phyloP scores from a whole-genome alignment of 129 eudicot species.

The Glebionis coronaria region DNA sequence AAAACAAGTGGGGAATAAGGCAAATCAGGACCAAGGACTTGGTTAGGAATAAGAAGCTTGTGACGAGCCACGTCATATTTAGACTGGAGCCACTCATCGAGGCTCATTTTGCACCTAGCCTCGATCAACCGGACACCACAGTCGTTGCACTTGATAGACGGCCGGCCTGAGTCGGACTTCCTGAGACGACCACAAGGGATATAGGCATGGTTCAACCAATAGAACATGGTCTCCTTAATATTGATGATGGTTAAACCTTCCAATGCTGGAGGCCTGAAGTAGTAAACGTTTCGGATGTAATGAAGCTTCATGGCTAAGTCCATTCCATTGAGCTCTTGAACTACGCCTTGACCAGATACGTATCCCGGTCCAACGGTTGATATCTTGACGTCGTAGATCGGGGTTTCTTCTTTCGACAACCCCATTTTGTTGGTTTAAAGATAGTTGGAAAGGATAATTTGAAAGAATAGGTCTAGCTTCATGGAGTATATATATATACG shows the following conservation, averaged over 20 bases:
- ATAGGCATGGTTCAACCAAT: conserved; percentile 60
- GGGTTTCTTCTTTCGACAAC: conserved; percentile 22
- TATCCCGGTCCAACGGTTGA: conserved; percentile 77
- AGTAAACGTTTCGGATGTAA: too few species aligned
- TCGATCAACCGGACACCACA: conserved; percentile 78
- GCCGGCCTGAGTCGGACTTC: conserved; percentile 57
- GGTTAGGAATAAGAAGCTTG: conserved; percentile 43
- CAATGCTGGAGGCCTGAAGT: conserved; percentile 47
- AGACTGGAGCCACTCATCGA: conserved; percentile 66
- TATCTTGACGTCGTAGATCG: conserved; percentile 36
- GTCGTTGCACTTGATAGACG: conserved; percentile 80
- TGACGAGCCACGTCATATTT: conserved; percentile 34
- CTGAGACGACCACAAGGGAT: too few species aligned
- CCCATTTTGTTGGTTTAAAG: conserved; percentile 29
- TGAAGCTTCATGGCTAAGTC: too few species aligned
- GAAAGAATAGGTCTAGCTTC: neutral
- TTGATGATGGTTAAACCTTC: conserved; percentile 39
- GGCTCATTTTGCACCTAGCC: conserved; percentile 50
- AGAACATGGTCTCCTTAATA: conserved; percentile 60
- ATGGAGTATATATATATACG: neutral
- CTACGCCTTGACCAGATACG: conserved; percentile 42
- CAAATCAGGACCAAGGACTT: conserved; percentile 69
- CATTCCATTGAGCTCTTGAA: conserved; percentile 60
- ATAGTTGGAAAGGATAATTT: neutral
- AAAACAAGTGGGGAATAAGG: conserved; percentile 57